Evolutionary conservation across 495 filamentous ascomycete genomes (phyloP), one percentile per base, ranked within the genome.

Genomic region (Penicillium manginii): DNA sequence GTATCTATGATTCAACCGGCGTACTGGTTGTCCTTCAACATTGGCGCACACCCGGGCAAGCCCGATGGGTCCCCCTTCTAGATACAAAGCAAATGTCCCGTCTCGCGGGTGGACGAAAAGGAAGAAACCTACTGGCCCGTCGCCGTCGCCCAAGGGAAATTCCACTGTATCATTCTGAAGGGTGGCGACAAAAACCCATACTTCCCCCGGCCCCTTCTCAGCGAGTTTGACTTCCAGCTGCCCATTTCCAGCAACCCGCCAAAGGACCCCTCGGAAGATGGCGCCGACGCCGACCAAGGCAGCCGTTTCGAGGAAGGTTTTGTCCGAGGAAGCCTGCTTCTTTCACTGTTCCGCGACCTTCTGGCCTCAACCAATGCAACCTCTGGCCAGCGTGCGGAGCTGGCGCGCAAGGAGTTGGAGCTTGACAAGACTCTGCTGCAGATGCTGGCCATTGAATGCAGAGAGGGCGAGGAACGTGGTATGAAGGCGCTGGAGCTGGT

Each of bases 91-190:
- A 85, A 7, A 79, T 98, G 19, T 86, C 90, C 4, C 91, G 94
- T 50, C 80, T 96, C 5, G 87, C 88, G 3, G 84, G 84, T 7
- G 94, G 96, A 35, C 84, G 85, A 46, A 97, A 97, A 96, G 68
- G 85, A 89, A 60, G 94, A 98, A 71, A 84, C 81, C 0, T 98
- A 98, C 73, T 98, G 92, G 86, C 96, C 94, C 0, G 91, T 98
- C 32, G 94, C 93, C 10, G 93, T 97, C 2, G 92, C 92, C 15
- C 86, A 93, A 61, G 82, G 88, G 61, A 96, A 90, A 66, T 98
- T 98, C 73, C 93, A 98, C 77, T 98, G 96, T 74, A 97, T 98
- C 73, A 98, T 98, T 63, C 88, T 98, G 63, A 98, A 98, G 74
- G 94, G 94, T 54, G 89, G 88, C 12, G 96, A 98, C 65, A 82